Percentiles rank a stretch among this genome's conserved stretches.
Conservation (phyloP, 2,329 filamentous ascomycete genomes). For the Diaporthe sp. region DNA sequence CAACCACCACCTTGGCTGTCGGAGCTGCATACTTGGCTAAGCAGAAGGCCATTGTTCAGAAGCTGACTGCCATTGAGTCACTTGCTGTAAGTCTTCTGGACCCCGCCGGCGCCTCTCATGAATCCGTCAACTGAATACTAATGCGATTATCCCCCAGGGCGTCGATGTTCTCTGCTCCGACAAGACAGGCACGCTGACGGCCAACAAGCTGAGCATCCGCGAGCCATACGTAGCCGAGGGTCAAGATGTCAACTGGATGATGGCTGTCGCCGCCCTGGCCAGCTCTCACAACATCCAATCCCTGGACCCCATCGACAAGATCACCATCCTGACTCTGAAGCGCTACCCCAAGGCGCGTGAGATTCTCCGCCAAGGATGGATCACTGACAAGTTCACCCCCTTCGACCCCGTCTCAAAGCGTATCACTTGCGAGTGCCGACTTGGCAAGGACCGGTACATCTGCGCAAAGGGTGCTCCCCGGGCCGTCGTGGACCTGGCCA, state of each 20-base stretch:
- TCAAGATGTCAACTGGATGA: conserved; percentile 87
- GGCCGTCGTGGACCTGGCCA: conserved; percentile 77
- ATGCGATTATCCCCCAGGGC: conserved; percentile 54
- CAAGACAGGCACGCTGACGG: conserved; percentile 84
- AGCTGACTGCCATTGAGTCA: conserved; percentile 55
- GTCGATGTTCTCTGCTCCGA: conserved; percentile 86
- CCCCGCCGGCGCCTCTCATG: too few species aligned
- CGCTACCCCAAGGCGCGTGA: conserved; percentile 83
- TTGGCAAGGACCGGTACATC: conserved; percentile 78
- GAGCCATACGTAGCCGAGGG: conserved; percentile 83
- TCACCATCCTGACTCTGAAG: conserved; percentile 82
- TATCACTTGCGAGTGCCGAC: conserved; percentile 78
- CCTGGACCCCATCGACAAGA: conserved; percentile 84
- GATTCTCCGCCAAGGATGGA: conserved; percentile 81
- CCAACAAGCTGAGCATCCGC: conserved; percentile 81
- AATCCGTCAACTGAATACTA: background rate
- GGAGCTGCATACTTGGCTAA: conserved; percentile 83
- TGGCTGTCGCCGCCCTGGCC: conserved; percentile 82
- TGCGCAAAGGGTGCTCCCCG: conserved; percentile 85
- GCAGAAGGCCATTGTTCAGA: conserved; percentile 85
- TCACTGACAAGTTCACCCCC: conserved; percentile 81
- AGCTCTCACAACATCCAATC: conserved; percentile 86
- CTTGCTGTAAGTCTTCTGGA: conserved; percentile 59
- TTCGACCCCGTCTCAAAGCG: conserved; percentile 87
- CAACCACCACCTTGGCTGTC: conserved; percentile 82